Percentiles rank a stretch among this genome's conserved stretches.
Evolutionary conservation across 345 rosid species (phyloP).

Genomic region (Trapa incisa): DNA sequence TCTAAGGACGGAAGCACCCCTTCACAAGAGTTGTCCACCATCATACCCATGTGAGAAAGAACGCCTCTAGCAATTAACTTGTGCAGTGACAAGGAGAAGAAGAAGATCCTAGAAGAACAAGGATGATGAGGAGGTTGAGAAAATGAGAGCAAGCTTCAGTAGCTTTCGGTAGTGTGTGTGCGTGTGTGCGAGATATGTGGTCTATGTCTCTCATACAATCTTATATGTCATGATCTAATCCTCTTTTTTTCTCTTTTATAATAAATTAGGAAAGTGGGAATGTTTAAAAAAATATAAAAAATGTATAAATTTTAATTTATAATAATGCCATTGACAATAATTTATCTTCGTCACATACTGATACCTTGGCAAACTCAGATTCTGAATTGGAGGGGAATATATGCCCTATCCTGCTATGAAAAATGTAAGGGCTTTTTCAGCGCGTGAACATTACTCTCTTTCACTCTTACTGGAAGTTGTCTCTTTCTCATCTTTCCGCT

Average conservation of each 20-base stretch:
- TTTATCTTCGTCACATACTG: too few species aligned
- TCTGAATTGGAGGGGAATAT: too few species aligned
- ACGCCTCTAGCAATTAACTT: neutral
- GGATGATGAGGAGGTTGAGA: neutral
- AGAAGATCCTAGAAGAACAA: neutral
- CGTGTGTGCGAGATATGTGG: neutral
- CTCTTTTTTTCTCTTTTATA: too few species aligned
- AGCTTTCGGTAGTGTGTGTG: neutral
- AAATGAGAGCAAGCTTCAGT: neutral
- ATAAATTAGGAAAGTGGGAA: too few species aligned
- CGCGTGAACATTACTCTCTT: too few species aligned
- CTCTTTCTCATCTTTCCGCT: neutral
- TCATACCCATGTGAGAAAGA: conserved; percentile 28
- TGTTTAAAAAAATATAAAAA: too few species aligned
- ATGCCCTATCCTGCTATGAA: too few species aligned
- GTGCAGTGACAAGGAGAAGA: neutral
- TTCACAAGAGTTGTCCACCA: conserved; percentile 45
- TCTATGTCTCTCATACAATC: conserved; percentile 10
- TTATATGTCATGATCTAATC: neutral
- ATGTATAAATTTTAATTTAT: too few species aligned
- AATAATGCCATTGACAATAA: too few species aligned
- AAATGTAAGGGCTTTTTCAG: too few species aligned
- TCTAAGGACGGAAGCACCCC: conserved; percentile 65
- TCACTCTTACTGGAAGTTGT: too few species aligned
- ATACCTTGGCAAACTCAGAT: too few species aligned